Evolutionary conservation across 345 rosid species (phyloP).

Genomic region (Arabis alpina): DNA sequence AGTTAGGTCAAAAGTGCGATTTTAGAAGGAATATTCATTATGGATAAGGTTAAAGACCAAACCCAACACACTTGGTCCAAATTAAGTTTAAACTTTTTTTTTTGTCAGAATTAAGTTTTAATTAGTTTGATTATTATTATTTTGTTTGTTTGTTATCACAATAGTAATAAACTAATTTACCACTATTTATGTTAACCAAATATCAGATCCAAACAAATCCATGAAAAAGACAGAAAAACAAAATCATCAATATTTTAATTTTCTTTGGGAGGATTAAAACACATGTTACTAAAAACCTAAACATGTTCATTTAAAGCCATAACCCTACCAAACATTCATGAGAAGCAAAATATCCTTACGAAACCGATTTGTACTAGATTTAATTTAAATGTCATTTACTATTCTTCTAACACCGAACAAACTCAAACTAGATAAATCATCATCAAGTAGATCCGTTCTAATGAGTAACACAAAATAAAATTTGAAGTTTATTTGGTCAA

Average conservation of each 20-base stretch:
- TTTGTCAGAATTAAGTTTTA: background rate
- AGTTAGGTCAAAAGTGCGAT: constrained; percentile 15
- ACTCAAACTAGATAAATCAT: no score
- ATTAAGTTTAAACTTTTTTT: background rate
- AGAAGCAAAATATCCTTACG: background rate
- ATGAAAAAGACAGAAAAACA: no score
- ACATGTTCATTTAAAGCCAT: no score
- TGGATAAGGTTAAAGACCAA: background rate
- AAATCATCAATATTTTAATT: background rate
- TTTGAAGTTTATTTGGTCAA: no score
- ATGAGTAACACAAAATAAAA: no score
- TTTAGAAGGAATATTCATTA: constrained; percentile 5
- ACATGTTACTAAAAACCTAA: background rate
- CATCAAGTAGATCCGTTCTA: no score
- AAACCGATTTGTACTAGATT: background rate
- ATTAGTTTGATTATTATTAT: background rate
- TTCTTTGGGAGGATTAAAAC: background rate
- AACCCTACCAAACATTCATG: background rate
- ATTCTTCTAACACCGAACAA: background rate
- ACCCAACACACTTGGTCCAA: background rate
- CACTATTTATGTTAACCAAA: background rate
- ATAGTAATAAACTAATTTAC: no score
- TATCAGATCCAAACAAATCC: background rate
- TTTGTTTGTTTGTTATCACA: no score
- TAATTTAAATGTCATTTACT: background rate